These are phyloP conservation scores for Solanum habrochaites DNA, from an alignment of 257 asterid species.

Conservation along the genomic window DNA sequence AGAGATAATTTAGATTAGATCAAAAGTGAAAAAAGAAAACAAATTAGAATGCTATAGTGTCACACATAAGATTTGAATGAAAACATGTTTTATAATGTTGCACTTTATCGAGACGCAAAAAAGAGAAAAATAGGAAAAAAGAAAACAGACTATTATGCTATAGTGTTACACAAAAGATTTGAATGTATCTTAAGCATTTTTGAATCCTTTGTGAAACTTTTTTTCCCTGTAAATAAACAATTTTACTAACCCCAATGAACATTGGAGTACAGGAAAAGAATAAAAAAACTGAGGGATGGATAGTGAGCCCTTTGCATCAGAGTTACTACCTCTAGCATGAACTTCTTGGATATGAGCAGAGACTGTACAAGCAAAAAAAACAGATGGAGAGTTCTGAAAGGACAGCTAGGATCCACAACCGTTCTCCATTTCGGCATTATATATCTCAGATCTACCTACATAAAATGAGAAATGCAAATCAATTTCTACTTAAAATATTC, in stretches of 20 bases:
- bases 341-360: too few species aligned
- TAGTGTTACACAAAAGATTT: not conserved
- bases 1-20: not conserved
- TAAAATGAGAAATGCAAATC: too few species aligned
- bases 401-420: not conserved
- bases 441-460: too few species aligned
- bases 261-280: too few species aligned
- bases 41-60: not conserved
- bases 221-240: too few species aligned
- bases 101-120: not conserved
- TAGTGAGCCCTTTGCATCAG: too few species aligned
- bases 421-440: too few species aligned
- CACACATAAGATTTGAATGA: not conserved
- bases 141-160: not conserved
- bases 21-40: not conserved
- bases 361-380: too few species aligned
- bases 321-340: too few species aligned
- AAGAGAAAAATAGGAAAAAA: not conserved
- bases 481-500: too few species aligned
- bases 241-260: too few species aligned
- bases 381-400: not conserved
- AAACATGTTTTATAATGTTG: not conserved
- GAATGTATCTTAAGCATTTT: not conserved
- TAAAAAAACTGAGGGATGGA: too few species aligned
- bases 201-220: not conserved